Conservation (phyloP, 768 basidiomycete species). For the Mycena crocata region DNA sequence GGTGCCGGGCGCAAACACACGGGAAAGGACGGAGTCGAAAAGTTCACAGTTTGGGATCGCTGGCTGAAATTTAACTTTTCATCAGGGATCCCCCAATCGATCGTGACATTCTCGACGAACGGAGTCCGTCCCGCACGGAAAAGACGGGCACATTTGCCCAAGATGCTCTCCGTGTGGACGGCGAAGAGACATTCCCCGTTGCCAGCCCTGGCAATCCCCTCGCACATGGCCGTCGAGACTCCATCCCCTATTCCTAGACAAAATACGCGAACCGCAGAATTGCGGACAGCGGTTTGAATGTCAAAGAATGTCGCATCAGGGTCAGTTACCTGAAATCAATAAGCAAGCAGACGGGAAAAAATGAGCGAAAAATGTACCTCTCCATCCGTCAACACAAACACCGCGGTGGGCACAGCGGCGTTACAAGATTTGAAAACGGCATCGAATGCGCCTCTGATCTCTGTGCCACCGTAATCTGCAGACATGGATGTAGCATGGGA, state of each 20-base stretch:
- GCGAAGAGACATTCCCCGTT: conserved; percentile 64
- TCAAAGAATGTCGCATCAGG: conserved; percentile 34
- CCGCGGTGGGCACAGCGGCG: conserved; percentile 52
- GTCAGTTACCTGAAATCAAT: conserved; percentile 35
- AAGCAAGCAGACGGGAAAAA: neutral
- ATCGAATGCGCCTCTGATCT: conserved; percentile 56
- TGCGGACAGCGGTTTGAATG: conserved; percentile 47
- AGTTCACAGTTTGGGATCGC: conserved; percentile 30
- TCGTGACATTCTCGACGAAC: conserved; percentile 54
- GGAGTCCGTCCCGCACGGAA: conserved; percentile 63
- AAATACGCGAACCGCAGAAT: conserved; percentile 61
- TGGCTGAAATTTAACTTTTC: conserved; percentile 34
- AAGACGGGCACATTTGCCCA: conserved; percentile 60
- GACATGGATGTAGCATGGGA: conserved; percentile 52
- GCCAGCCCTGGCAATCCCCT: conserved; percentile 65
- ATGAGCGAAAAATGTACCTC: no score
- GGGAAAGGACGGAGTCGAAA: conserved; percentile 31
- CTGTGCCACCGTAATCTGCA: conserved; percentile 63
- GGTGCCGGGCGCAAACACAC: conserved; percentile 43
- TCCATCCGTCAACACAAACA: conserved; percentile 74
- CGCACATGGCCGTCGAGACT: conserved; percentile 63
- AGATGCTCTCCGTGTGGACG: conserved; percentile 55
- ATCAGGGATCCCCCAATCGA: conserved; percentile 62
- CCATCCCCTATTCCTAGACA: conserved; percentile 66
- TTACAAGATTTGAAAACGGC: conserved; percentile 50